phyloP scores from a whole-genome alignment of 768 basidiomycete species.

The Mycena rebaudengoi region DNA sequence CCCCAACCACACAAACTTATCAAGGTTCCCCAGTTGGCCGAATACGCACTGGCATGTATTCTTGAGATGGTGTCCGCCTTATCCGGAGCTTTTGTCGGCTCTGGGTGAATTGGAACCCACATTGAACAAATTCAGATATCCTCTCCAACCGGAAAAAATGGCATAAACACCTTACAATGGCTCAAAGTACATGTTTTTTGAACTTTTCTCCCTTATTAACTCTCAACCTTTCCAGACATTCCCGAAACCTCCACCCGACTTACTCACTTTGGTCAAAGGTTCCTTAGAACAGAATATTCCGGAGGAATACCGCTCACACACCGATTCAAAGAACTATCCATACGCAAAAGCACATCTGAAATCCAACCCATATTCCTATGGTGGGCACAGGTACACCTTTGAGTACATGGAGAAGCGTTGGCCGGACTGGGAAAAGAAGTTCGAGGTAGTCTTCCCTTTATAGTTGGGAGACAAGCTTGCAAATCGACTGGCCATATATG shows the following conservation, averaged over 20 bases:
- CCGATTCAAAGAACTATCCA: background rate
- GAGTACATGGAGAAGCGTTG: background rate
- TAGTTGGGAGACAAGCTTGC: background rate
- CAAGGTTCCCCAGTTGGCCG: background rate
- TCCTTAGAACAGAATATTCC: background rate
- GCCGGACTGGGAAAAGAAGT: constrained; percentile 2
- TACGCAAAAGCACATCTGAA: background rate
- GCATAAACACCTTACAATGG: constrained; percentile 3
- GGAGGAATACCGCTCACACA: background rate
- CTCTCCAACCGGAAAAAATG: background rate
- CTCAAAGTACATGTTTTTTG: background rate
- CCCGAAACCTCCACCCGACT: background rate
- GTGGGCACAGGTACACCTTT: background rate
- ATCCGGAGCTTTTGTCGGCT: constrained; percentile 1
- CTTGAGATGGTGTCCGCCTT: constrained; percentile 4
- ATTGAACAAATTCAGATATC: background rate
- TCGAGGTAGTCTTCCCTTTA: background rate
- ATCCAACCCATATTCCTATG: background rate
- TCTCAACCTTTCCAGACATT: background rate
- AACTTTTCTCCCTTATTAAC: background rate
- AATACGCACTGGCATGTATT: constrained; percentile 1
- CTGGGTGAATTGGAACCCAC: background rate
- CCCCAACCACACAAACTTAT: background rate
- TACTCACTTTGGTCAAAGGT: background rate
- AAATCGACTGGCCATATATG: background rate